A percentile compares a stretch with the other conserved stretches of the same genome.
phyloP scores from a whole-genome alignment of 1,284 basidiomycete species.

The Moniliella sp. region DNA sequence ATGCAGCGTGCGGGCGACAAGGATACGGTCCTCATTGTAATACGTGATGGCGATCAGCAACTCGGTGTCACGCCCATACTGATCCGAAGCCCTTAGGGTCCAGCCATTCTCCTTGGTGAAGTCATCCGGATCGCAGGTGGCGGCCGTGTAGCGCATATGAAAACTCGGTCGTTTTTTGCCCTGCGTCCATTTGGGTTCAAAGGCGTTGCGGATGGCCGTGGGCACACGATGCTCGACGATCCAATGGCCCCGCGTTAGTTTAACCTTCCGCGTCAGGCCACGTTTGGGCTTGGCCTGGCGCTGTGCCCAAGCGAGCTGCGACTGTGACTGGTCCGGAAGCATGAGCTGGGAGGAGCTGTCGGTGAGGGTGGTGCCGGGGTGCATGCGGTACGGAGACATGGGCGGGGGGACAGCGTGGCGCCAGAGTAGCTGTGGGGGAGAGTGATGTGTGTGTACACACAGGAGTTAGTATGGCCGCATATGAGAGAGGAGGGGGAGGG shows the following conservation, averaged over 20 bases:
- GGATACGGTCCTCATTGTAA: conserved; percentile 83
- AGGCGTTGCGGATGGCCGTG: conserved; percentile 59
- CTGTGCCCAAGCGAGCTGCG: conserved; percentile 25
- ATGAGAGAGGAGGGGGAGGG: neutral
- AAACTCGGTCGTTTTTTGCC: conserved; percentile 44
- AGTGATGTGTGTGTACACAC: neutral
- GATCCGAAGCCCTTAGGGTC: conserved; percentile 54
- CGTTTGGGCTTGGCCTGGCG: conserved; percentile 33
- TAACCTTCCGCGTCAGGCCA: conserved; percentile 50
- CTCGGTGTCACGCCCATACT: conserved; percentile 75
- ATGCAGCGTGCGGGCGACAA: conserved; percentile 52
- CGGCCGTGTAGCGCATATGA: conserved; percentile 57
- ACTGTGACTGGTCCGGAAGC: conserved; percentile 1
- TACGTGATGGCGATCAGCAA: conserved; percentile 46
- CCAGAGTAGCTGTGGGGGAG: neutral
- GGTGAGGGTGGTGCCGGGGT: neutral
- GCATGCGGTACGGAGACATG: neutral
- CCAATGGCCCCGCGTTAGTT: conserved; percentile 48
- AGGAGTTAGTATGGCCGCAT: neutral
- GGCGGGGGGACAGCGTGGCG: neutral
- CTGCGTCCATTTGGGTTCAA: conserved; percentile 52
- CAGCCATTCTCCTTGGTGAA: conserved; percentile 50
- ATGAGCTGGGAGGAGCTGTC: neutral
- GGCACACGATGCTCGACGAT: conserved; percentile 47
- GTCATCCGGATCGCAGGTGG: conserved; percentile 82